These are phyloP conservation scores for Monosporascus ibericus DNA, from an alignment of 2,329 filamentous ascomycete species.

Conservation along the genomic window DNA sequence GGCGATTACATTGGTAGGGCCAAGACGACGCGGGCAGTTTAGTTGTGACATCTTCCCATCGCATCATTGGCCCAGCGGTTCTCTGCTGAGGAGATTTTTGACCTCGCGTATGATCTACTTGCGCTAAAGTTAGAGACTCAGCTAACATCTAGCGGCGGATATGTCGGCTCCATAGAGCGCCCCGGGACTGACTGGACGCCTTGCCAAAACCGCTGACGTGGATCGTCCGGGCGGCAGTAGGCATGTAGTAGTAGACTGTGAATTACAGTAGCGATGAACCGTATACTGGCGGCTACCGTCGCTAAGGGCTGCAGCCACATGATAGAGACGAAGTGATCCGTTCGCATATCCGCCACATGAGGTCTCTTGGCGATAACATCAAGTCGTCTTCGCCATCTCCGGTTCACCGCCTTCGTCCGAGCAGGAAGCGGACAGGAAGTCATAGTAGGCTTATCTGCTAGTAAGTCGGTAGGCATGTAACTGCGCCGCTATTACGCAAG, in stretches of 20 bases:
- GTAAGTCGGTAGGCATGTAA: neutral
- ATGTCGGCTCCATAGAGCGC: no score
- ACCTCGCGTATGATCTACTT: no score
- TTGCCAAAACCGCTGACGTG: no score
- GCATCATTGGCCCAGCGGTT: neutral
- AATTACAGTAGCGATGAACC: no score
- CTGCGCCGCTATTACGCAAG: neutral
- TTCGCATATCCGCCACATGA: neutral
- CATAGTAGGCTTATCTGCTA: neutral
- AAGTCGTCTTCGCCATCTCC: neutral
- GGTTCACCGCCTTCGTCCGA: neutral
- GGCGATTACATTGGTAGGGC: neutral
- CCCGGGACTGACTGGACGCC: no score
- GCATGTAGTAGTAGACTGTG: no score
- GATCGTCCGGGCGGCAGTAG: no score
- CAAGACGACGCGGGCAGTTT: neutral
- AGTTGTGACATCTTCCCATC: neutral
- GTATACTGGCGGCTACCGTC: no score
- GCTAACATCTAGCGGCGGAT: no score
- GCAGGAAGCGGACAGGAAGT: neutral
- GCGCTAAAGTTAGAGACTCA: no score
- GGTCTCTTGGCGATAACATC: neutral
- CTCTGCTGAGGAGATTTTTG: neutral
- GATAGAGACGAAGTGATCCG: no score
- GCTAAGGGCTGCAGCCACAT: no score